Evolutionary conservation across 768 basidiomycete genomes (phyloP), one percentile per base, ranked within the genome.

Genomic region (Suillus luteus): DNA sequence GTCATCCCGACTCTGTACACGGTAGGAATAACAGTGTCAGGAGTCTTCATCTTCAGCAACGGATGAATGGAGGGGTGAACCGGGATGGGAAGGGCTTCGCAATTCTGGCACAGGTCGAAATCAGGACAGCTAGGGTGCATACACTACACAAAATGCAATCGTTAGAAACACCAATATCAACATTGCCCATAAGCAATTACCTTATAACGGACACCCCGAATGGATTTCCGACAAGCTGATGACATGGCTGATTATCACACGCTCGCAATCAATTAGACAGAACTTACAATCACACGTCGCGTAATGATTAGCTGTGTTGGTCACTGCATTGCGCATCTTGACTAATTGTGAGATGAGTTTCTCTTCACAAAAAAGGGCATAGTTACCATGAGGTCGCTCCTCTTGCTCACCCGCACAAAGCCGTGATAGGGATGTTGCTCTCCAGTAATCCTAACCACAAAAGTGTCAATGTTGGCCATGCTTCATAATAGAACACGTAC

Each of bases 81-180:
- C 6, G 86, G 76, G 64, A 94, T 90, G 0, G 93, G 93, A 62
- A 86, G 81, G 6, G 92, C 87, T 76, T 95, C 93, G 75, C 94
- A 96, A 60, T 74, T 75, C 63, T 82, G 79, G 76, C 93, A 96
- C 19, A 95, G 81, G 70, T 96, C 94, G 68, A 87, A 94, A 73
- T 95, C 91, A 0, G 83, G 81, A 76, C 94, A 96, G 4, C 79
- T 76, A 15, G 85, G 81, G 70, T 93, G 87, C 85, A 92, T 87
- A 76, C 94, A 96, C 89, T 91, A 66, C 37, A 65, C n/a, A 40
- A 15, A 40, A 58, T 12, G 10, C 27, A 27, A 19, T 46, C 40
- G 59, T 71, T n/a, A 64, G 62, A 62, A 1, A n/a, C 1, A n/a
- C 19, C 10, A 1, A n/a, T 1, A n/a, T 22, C 10, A 43, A 52